Evolutionary conservation across 2,329 filamentous ascomycete genomes (phyloP).

Genomic region (Exophiala sp.): DNA sequence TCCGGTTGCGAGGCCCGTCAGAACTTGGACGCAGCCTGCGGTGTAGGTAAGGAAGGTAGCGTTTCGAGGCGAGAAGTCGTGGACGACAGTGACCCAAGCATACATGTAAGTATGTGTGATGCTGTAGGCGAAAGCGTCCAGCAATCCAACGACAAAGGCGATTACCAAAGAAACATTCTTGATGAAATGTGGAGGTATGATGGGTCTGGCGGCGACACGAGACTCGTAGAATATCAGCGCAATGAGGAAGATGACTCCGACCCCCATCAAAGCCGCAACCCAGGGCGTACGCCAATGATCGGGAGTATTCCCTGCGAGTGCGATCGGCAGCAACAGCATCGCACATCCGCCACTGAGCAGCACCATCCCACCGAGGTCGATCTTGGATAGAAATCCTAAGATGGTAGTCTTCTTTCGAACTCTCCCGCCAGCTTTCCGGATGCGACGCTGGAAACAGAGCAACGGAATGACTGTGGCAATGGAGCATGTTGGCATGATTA

Average conservation of each 20-base stretch:
- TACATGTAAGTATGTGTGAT: slow-evolving; percentile 50
- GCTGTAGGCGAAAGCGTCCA: slow-evolving; percentile 45
- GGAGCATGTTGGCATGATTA: slow-evolving; percentile 40
- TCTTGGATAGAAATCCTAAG: slow-evolving; percentile 33
- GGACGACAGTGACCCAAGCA: slow-evolving; percentile 45
- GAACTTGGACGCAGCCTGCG: slow-evolving; percentile 42
- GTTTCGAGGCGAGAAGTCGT: slow-evolving; percentile 39
- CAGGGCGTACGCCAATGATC: slow-evolving; percentile 46
- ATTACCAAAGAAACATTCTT: slow-evolving; percentile 43
- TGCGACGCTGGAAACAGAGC: slow-evolving; percentile 36
- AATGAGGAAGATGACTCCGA: slow-evolving; percentile 43
- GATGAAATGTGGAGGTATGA: slow-evolving; percentile 48
- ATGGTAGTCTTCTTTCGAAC: slow-evolving; percentile 29
- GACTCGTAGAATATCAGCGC: slow-evolving; percentile 50
- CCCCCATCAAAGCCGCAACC: slow-evolving; percentile 43
- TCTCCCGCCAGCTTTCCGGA: slow-evolving; percentile 31
- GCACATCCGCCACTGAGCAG: slow-evolving; percentile 50
- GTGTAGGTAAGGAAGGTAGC: slow-evolving; percentile 44
- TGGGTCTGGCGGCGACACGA: slow-evolving; percentile 42
- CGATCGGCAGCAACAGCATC: slow-evolving; percentile 48
- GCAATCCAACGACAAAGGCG: slow-evolving; percentile 38
- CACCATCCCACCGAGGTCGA: slow-evolving; percentile 42
- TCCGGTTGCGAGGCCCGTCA: slow-evolving; percentile 42
- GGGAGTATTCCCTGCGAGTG: slow-evolving; percentile 42
- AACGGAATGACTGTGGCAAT: slow-evolving; percentile 38